Evolutionary conservation across 140 eudicot species (phyloP), one percentile per base, ranked within the genome.

Genomic region (Artemisia princeps): DNA sequence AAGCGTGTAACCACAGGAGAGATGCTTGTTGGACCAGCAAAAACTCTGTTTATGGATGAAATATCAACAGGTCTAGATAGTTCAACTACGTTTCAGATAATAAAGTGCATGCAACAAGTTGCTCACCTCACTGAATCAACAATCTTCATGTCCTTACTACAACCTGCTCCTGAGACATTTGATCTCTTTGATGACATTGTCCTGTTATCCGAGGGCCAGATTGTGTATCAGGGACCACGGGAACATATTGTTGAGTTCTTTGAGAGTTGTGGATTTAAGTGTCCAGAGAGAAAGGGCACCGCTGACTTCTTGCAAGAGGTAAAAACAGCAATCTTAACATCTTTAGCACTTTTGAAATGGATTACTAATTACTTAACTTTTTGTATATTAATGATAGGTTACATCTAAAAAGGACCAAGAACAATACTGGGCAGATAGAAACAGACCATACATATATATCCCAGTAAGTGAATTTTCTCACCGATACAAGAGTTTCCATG

Each of bases 271-370:
- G 97, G 97, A 44, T 89, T 89, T 62, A 82, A 72, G 72, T 89
- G 97, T 68, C 97, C 23, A 20, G 85, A 87, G 20, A 79, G 97
- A 62, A 89, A 86, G 77, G 91, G 95, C 50, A 72, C 84, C 13
- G 96, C 96, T 20, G 95, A 89, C 54, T 89, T 89, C 69, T 86
- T 89, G 30, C 95, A 86, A 78, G 97, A 89, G 78, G 84, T 80
- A 63, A n/a, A 30, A 55, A 17, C n/a, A 12, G 14, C 10, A 20
- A 10, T 44, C 15, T 19, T 24, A 2, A 22, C 1, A 48, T 0
- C 8, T 37, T 4, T 6, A 28, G 14, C 24, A 12, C 40, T 23
- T 6, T 65, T 69, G 26, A 13, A 13, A 23, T 15, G 3, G 19
- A 17, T 10, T 14, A 12, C 12, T 72, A 56, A 24, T 55, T 44